These are phyloP conservation scores for Macrophomina phaseolina DNA, from an alignment of 2,329 filamentous ascomycete species.

Conservation along the genomic window DNA sequence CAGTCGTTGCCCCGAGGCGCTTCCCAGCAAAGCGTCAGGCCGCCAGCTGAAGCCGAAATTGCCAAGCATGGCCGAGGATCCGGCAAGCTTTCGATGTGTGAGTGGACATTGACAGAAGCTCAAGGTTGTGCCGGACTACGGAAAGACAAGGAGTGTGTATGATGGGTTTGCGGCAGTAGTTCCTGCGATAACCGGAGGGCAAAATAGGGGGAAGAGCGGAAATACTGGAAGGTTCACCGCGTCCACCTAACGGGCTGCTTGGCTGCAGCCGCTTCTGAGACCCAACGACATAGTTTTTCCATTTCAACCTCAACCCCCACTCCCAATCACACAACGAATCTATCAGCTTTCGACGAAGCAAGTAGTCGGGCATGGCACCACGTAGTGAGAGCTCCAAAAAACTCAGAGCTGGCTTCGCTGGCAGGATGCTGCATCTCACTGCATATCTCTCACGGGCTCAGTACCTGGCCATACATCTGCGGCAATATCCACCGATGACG, in stretches of 20 bases:
- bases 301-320: no score
- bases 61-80: not conserved
- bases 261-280: not conserved
- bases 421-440: no score
- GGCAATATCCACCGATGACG: not conserved
- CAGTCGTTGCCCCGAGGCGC: not conserved
- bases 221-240: not conserved
- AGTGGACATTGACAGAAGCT: not conserved
- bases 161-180: not conserved
- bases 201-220: not conserved
- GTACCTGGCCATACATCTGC: not conserved
- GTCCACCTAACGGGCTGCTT: not conserved
- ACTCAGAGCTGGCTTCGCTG: no score
- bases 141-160: not conserved
- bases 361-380: no score
- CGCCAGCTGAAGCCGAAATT: not conserved
- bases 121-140: not conserved
- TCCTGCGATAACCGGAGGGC: not conserved
- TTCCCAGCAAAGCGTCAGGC: not conserved
- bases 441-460: no score
- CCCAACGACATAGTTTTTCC: no score
- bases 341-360: no score
- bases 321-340: no score
- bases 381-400: no score
- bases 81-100: not conserved